Percentiles rank a stretch among this genome's conserved stretches.
Conservation (phyloP, 768 basidiomycete genomes). For the Cyclocybe cylindracea region DNA sequence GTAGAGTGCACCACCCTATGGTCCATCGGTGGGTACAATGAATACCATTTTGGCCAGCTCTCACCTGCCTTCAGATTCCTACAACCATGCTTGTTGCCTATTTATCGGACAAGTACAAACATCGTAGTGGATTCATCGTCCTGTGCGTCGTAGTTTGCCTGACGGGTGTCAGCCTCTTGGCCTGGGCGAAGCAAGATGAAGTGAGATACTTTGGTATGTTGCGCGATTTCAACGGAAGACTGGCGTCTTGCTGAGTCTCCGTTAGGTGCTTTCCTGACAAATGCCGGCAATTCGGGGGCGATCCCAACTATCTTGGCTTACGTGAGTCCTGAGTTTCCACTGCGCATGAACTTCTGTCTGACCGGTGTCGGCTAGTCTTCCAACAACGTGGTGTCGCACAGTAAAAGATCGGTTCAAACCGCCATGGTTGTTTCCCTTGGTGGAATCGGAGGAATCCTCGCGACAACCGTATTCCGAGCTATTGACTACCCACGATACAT, state of each 20-base stretch:
- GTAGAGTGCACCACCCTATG: constrained; percentile 49
- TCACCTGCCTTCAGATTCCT: constrained; percentile 27
- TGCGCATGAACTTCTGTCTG: neutral
- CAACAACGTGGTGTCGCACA: constrained; percentile 51
- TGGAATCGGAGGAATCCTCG: constrained; percentile 44
- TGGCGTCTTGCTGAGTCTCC: neutral
- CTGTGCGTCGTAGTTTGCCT: constrained; percentile 38
- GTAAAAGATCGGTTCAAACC: constrained; percentile 42
- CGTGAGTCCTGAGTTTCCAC: constrained; percentile 21
- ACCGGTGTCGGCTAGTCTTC: constrained; percentile 24
- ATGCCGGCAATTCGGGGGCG: constrained; percentile 42
- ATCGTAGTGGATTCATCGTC: constrained; percentile 43
- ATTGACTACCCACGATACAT: constrained; percentile 44
- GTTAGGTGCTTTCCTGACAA: constrained; percentile 44
- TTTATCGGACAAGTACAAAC: constrained; percentile 43
- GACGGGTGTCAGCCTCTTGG: constrained; percentile 37
- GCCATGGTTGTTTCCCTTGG: constrained; percentile 43
- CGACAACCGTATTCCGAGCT: constrained; percentile 41
- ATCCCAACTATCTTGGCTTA: constrained; percentile 48
- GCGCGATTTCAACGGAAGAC: neutral
- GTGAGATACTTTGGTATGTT: constrained; percentile 44
- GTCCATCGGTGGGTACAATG: constrained; percentile 35
- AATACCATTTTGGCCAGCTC: neutral
- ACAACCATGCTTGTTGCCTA: constrained; percentile 46
- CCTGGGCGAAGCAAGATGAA: constrained; percentile 34